These are phyloP conservation scores for Phytophthora megakarya DNA, from an alignment of 352 stramenopile genomes.

Conservation along the genomic window DNA sequence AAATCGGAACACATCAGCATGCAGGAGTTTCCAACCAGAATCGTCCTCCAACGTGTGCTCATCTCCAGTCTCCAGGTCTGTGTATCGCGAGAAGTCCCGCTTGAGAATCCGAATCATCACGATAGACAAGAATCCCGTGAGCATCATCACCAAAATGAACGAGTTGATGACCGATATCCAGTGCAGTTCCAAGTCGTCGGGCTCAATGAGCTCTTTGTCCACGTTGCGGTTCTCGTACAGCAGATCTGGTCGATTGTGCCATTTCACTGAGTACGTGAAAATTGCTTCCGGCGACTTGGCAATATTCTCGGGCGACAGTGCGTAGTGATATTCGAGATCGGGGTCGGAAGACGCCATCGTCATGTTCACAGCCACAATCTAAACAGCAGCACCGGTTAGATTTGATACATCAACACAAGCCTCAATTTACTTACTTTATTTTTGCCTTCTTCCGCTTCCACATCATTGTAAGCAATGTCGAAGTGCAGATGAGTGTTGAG, in stretches of 20 bases:
- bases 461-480: slow-evolving; percentile 92
- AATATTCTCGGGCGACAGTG: slow-evolving; percentile 51
- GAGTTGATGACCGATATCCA: slow-evolving; percentile 99
- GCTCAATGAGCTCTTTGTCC: slow-evolving; percentile 50
- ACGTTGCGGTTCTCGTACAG: slow-evolving; percentile 91
- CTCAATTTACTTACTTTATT: slow-evolving; percentile 52
- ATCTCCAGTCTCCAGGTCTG: slow-evolving; percentile 92
- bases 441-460: slow-evolving; percentile 84
- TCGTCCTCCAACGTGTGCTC: slow-evolving; percentile 91
- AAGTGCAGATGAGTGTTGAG: slow-evolving; percentile 97
- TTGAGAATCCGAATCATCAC: slow-evolving; percentile 98
- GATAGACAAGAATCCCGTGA: slow-evolving; percentile 96
- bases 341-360: slow-evolving; percentile 61
- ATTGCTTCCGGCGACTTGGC: slow-evolving; percentile 50
- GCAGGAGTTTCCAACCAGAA: slow-evolving; percentile 97
- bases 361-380: slow-evolving; percentile 79
- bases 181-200: slow-evolving; percentile 91
- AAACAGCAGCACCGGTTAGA: slow-evolving; percentile 2
- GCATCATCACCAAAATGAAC: slow-evolving; percentile 97
- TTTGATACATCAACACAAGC: neutral
- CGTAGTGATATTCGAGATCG: slow-evolving; percentile 65
- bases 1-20: slow-evolving; percentile 97
- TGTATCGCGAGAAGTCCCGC: slow-evolving; percentile 98
- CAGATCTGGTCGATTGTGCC: slow-evolving; percentile 87
- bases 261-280: slow-evolving; percentile 98